These are phyloP conservation scores for Circinella minor DNA, from an alignment of 371 early-diverging fungal genomes.

Conservation along the genomic window DNA sequence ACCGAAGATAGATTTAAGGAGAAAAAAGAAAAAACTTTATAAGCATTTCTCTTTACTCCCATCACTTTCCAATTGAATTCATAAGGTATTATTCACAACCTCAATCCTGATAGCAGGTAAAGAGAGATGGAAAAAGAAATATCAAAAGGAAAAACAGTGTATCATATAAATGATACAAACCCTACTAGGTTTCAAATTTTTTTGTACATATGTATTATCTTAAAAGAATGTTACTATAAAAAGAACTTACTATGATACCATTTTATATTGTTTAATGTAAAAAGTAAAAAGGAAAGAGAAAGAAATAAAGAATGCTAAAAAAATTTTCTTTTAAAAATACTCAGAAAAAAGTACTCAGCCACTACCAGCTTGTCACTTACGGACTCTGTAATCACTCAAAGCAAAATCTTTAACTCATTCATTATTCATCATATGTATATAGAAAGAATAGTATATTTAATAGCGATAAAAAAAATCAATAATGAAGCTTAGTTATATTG, in stretches of 20 bases:
- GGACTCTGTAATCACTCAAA: too few species aligned
- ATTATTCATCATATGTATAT: too few species aligned
- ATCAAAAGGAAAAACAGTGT: not conserved
- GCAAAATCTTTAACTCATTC: too few species aligned
- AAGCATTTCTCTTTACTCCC: constrained; percentile 8
- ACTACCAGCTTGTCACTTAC: too few species aligned
- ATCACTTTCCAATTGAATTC: constrained; percentile 3
- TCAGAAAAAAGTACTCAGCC: too few species aligned
- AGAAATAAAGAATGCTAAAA: not conserved
- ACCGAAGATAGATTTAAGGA: constrained; percentile 5
- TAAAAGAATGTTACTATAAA: not conserved
- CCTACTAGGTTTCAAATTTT: not conserved
- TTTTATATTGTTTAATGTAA: not conserved
- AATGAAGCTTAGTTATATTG: too few species aligned
- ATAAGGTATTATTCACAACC: too few species aligned
- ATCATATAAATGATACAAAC: not conserved
- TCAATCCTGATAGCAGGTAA: constrained; percentile 11
- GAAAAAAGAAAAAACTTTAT: constrained; percentile 2
- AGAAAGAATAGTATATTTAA: too few species aligned
- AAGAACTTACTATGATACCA: constrained; percentile 14
- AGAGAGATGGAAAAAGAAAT: not conserved
- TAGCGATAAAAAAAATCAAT: too few species aligned
- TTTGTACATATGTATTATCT: too few species aligned
- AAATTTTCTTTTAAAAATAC: too few species aligned
- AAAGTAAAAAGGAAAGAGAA: constrained; percentile 1